Evolutionary conservation across 116 monocot genomes (phyloP), one percentile per base, ranked within the genome.

Genomic region (Papilionanthe hybrid): DNA sequence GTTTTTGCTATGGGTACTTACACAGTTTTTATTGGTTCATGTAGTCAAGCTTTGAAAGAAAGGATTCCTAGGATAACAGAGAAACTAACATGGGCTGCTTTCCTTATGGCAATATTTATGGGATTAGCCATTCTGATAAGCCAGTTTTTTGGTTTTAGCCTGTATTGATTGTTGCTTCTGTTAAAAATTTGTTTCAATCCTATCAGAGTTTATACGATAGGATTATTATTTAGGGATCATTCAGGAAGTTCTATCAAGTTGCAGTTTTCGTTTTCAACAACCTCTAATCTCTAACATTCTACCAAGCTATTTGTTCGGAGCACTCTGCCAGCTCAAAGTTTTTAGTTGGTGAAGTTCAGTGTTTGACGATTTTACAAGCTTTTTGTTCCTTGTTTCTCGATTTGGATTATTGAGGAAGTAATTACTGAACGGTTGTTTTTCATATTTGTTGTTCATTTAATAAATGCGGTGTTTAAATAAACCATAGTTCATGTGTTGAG

Each of bases 21-120:
- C 79, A 96, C 94, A 5, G 96, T 86, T 72, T 94, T 96, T 80
- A 88, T 96, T 55, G 92, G 96, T 66, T 96, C 96, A 22, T 94
- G 92, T 81, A 96, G 87, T 67, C 81, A 96, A 77, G 96, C 96
- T 4, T 80, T 96, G 73, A 96, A 94, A 84, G 88, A 92, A 48
- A 86, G 92, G 78, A 58, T 93, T 80, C 96, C 96, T 41, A 90
- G 92, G 81, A 88, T 96, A 68, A 93, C 96, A 9, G 96, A 96
- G 84, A 96, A 96, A 82, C 86, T 96, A 56, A 96, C 96, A 28
- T 96, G 90, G 96, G 96, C 89, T 60, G 90, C 96, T 83, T 96
- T 94, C 15, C 81, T 94, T 69, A 48, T 94, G 67, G 96, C 96
- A 27, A 92, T 95, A 78, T 81, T 71, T 22, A 90, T 95, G 90